Base-by-base conservation (phyloP, 371 early-diverging fungal genomes). In the Catenaria anguillulae region DNA sequence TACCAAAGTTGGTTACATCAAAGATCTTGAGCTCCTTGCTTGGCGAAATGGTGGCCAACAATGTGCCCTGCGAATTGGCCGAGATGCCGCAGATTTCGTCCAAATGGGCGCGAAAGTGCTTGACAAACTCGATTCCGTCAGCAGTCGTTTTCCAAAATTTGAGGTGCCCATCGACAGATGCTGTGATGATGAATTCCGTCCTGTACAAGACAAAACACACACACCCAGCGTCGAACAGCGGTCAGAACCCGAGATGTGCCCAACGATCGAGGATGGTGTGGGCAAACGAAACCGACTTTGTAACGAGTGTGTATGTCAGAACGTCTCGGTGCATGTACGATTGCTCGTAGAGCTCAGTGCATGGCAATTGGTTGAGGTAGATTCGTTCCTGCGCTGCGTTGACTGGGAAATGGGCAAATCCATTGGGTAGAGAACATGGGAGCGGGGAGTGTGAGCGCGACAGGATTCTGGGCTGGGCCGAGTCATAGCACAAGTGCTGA, bases 71-170 rank as follows among this genome's bases (percentile, higher is more conserved):
- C n/a, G 75, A 71, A 8, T 87, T 87, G 17, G 81, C 67, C 35
- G 78, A 72, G 34, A 84, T 75, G 17, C 85, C 82, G 12, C 70
- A 66, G 42, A 86, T 78, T 35, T 71, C 66, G 21, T 71, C 71
- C 13, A 93, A 56, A 68, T 96, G 96, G 0, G 96, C 84, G 17
- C 89, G 80, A 66, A 84, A 97, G 67, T 93, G 90, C 75, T 97
- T 97, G 42, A 95, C 95, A 76, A 97, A 97, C 71, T 95, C 96
- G 59, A 97, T 86, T 24, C 93, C 95, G 42, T 75, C 74, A 8
- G 79, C 83, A n/a, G 87, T 84, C 76, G 93, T 94, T 69, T 95
- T 94, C 98, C 98, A 97, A 65, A 96, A 96, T 71, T 97, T 97
- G 24, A 97, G 80, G 68, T 92, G 93, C 0, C 98, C 98, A 73